These are phyloP conservation scores for Sporothrix luriei DNA, from an alignment of 2,329 filamentous ascomycete species.

Conservation along the genomic window DNA sequence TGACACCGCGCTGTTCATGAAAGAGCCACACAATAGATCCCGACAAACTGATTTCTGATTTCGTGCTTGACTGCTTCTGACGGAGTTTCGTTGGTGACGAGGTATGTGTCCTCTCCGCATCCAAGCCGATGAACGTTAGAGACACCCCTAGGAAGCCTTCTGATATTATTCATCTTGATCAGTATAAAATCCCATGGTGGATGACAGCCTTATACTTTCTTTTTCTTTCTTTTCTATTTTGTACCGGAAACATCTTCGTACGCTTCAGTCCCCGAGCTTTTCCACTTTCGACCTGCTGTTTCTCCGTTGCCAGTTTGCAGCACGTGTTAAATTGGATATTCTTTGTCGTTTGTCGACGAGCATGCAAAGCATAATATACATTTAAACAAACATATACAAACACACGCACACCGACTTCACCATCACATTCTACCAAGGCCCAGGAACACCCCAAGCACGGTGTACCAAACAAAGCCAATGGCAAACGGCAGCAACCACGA, in stretches of 20 bases:
- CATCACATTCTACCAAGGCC: too few species aligned
- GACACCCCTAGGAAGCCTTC: too few species aligned
- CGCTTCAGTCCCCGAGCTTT: not conserved
- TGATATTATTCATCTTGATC: not conserved
- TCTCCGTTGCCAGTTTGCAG: not conserved
- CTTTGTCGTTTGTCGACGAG: conserved; percentile 9
- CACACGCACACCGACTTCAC: not conserved
- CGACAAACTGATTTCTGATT: not conserved
- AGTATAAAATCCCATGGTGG: not conserved
- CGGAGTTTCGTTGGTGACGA: not conserved
- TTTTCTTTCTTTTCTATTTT: not conserved
- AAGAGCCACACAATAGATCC: not conserved
- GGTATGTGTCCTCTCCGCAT: not conserved
- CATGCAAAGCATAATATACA: not conserved
- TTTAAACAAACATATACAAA: not conserved
- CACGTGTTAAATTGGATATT: not conserved
- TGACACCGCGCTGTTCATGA: too few species aligned
- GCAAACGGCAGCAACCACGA: not conserved
- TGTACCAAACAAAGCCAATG: not conserved
- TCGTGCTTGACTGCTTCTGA: not conserved
- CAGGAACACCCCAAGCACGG: not conserved
- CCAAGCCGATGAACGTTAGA: not conserved
- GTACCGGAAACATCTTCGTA: not conserved
- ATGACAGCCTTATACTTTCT: not conserved
- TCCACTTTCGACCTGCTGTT: not conserved